Conservation (phyloP, 768 basidiomycete species). For the Tricholoma terreum region DNA sequence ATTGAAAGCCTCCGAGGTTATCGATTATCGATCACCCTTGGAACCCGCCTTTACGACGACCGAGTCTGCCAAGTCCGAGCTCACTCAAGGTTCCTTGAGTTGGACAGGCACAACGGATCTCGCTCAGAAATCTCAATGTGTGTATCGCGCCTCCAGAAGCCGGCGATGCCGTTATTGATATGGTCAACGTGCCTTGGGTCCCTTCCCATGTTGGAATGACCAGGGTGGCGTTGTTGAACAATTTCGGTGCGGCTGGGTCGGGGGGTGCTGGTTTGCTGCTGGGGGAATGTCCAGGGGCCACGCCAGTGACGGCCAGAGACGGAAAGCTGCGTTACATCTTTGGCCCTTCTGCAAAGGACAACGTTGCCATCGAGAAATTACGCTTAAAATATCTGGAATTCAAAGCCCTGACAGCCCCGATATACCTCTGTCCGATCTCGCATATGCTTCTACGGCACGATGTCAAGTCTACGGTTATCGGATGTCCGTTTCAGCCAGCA, state of each 20-base stretch:
- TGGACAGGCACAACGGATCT: constrained; percentile 61
- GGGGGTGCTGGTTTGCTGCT: constrained; percentile 61
- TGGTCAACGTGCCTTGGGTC: constrained; percentile 38
- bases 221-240: constrained; percentile 62
- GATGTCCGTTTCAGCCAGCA: constrained; percentile 44
- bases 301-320: not conserved
- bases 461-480: constrained; percentile 54
- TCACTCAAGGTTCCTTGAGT: no score
- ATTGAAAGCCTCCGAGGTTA: no score
- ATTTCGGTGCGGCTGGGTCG: constrained; percentile 74
- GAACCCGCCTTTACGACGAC: no score
- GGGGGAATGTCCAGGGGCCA: constrained; percentile 40
- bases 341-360: constrained; percentile 61
- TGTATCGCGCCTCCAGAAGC: constrained; percentile 43
- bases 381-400: constrained; percentile 44
- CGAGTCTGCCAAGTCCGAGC: no score
- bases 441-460: constrained; percentile 68
- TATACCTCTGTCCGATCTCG: constrained; percentile 44
- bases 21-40: no score
- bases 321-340: constrained; percentile 38
- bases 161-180: constrained; percentile 51
- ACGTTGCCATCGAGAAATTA: constrained; percentile 42
- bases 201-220: constrained; percentile 28
- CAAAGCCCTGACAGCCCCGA: constrained; percentile 21
- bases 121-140: constrained; percentile 54